Base-by-base conservation (phyloP, 2,329 filamentous ascomycete species). In the Trichophyton schoenleinii region DNA sequence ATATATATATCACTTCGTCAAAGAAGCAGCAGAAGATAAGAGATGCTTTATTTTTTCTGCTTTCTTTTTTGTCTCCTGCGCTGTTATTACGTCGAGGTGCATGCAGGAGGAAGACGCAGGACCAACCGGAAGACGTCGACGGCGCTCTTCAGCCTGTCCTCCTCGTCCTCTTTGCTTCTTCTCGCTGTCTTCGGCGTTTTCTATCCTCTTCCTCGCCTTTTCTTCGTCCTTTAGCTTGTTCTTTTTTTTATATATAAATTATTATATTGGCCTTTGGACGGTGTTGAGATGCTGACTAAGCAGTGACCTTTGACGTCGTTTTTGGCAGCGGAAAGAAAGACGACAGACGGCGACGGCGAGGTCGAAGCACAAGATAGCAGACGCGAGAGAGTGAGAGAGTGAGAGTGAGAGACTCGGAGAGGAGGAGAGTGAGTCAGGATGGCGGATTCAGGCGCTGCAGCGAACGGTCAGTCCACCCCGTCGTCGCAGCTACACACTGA, bases 21-120 rank as follows among this genome's bases (percentile, higher is more conserved):
- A 48, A 48, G 44, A 48, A 22, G 20, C 22, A 28, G 22, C 46
- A 18, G 28, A 7, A 53, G 22, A 15, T 34, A 28, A 15, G n/a
- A 28, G 52, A 36, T 55, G 52, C 20, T 55, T 55, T 55, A 55
- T 55, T 55, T 36, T 22, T 55, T 55, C 52, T 55, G 52, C 25
- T 55, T 18, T 7, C 52, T 22, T 25, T 48, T 52, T 49, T 52
- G 13, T 52, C 46, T 48, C 20, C 18, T 48, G 15, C n/a, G 15
- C 13, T 52, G 46, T 25, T 52, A 52, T 52, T 52, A 55, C 52
- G 52, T 36, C 15, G 52, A 34, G 20, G 52, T 15, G 41, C 13
- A 20, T 15, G 13, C 5, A n/a, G 15, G n/a, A 36, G 15, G 15
- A 3, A 18, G 3, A 18, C 5, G 31, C 11, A 34, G 52, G 13